These are phyloP conservation scores for Luffa acutangula DNA, from an alignment of 306 rosid species.

Conservation along the genomic window DNA sequence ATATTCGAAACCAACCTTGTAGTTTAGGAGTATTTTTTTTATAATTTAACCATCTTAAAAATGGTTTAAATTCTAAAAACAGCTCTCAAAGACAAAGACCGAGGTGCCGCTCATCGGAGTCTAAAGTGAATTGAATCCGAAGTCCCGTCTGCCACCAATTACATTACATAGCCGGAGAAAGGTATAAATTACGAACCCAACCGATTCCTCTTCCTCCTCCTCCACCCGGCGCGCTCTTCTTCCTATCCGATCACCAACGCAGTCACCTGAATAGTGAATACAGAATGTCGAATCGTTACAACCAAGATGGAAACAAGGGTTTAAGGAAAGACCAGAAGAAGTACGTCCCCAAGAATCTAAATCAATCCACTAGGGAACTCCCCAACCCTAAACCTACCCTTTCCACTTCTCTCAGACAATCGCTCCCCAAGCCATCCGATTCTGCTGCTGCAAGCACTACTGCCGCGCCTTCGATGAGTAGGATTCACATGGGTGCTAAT, in stretches of 20 bases:
- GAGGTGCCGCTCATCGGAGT: not conserved
- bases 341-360: slow-evolving; percentile 53
- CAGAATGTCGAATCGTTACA: slow-evolving; percentile 46
- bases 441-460: slow-evolving; percentile 9
- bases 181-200: not conserved
- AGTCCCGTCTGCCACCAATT: not conserved
- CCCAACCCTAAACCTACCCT: slow-evolving; percentile 40
- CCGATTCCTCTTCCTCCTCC: not conserved
- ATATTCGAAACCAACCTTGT: no score
- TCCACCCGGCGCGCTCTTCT: not conserved
- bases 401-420: slow-evolving; percentile 53
- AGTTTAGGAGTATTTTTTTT: no score
- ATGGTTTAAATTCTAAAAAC: not conserved
- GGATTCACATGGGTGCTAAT: slow-evolving; percentile 26
- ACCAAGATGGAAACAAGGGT: slow-evolving; percentile 45
- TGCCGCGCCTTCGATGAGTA: slow-evolving; percentile 9
- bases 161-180: not conserved
- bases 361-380: slow-evolving; percentile 13
- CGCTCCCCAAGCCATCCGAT: slow-evolving; percentile 29
- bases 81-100: not conserved
- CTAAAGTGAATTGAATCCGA: not conserved
- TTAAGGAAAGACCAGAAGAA: slow-evolving; percentile 38
- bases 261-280: not conserved
- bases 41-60: not conserved
- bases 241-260: not conserved